Base-by-base conservation (phyloP, 106 monocot genomes). In the Narthecium ossifragum region DNA sequence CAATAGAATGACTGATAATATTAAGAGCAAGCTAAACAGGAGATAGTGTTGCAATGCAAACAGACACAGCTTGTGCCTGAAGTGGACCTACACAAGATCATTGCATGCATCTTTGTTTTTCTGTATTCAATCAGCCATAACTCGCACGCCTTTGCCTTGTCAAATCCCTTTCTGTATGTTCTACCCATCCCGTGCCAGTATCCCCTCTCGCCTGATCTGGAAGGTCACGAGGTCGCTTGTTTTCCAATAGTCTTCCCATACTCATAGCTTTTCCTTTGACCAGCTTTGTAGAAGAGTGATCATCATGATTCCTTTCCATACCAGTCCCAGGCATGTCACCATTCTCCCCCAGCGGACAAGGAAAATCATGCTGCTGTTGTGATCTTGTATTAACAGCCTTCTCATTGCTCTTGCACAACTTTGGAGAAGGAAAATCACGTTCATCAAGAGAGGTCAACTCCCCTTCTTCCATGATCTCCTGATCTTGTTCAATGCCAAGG, bases 361-460 rank as follows among this genome's bases (percentile, higher is more conserved):
- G 49, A 9, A 49, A 22, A 49, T 49, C 49, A 49, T 49, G 49
- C 22, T 49, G 18, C 36, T 36, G 27, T 34, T 60, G n/a, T n/a
- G n/a, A 52, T 21, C 26, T 23, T 31, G 34, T 45, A 20, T 51
- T 45, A 1, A 14, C 24, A 57, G n/a, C 32, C 46, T 59, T 70
- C 39, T 67, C 62, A 14, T 68, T 73, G n/a, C 43, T 55, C 8
- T 26, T 53, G 23, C 38, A 54, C 26, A 31, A 33, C 51, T 58
- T 72, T 4, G 57, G 67, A 25, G 60, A 64, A 37, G 63, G 59
- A 10, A 58, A 27, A 1, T 64, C 80, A 41, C 46, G 57, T 57
- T 53, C 63, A 30, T 71, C 67, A 25, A 75, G 66, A n/a, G 66
- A 71, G 5, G 82, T 73, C 25, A 84, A 34, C 55, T 84, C 78